Conservation (phyloP, 2,329 filamentous ascomycete genomes). For the Aspergillus quadricinctus region DNA sequence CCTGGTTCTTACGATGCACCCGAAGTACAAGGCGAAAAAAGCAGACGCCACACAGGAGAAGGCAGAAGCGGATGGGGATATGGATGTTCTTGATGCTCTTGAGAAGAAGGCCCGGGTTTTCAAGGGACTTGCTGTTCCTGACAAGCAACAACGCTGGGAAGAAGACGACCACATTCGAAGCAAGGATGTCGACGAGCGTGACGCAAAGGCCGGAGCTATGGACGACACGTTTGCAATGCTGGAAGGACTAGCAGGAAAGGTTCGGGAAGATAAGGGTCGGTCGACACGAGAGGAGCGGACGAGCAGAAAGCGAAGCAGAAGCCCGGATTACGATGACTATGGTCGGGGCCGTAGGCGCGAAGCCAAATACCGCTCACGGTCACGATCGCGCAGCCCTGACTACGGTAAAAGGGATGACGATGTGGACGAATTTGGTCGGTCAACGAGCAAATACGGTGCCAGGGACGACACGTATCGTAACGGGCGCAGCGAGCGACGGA, state of each 20-base stretch:
- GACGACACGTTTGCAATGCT: slow-evolving; percentile 90
- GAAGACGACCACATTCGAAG: slow-evolving; percentile 44
- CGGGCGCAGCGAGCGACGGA: slow-evolving; percentile 43
- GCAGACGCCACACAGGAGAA: slow-evolving; percentile 26
- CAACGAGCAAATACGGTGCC: slow-evolving; percentile 36
- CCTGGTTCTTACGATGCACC: slow-evolving; percentile 83
- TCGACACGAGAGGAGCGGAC: slow-evolving; percentile 30
- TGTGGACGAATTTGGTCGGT: slow-evolving; percentile 58
- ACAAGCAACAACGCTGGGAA: slow-evolving; percentile 59
- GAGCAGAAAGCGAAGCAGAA: slow-evolving; percentile 53
- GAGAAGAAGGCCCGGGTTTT: slow-evolving; percentile 84
- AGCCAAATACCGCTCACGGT: slow-evolving; percentile 46
- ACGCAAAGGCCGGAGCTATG: slow-evolving; percentile 60
- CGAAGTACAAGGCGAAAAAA: slow-evolving; percentile 67
- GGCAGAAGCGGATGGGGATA: slow-evolving; percentile 40
- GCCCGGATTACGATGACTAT: slow-evolving; percentile 47
- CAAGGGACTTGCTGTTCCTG: slow-evolving; percentile 80
- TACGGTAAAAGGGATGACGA: slow-evolving; percentile 45
- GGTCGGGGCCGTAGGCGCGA: slow-evolving; percentile 44
- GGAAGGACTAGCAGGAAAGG: slow-evolving; percentile 75
- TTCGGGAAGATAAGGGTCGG: slow-evolving; percentile 37
- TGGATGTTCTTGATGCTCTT: slow-evolving; percentile 42
- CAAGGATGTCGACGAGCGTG: slow-evolving; percentile 28
- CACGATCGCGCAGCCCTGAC: slow-evolving; percentile 46
- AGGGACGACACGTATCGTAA: slow-evolving; percentile 36